These are phyloP conservation scores for Microdochium nivale DNA, from an alignment of 2,329 filamentous ascomycete genomes.

Conservation along the genomic window DNA sequence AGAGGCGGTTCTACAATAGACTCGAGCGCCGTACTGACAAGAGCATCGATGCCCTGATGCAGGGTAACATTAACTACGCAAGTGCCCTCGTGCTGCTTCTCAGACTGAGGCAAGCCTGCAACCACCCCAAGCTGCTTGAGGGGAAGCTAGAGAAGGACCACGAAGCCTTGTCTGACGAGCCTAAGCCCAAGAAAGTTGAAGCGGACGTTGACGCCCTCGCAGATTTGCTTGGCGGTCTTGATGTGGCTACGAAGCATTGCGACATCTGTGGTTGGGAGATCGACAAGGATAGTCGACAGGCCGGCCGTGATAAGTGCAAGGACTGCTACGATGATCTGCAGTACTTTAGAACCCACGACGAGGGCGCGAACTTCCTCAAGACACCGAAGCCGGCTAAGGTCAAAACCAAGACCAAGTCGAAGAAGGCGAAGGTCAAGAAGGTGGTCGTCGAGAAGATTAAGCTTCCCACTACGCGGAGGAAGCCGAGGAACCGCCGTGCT, in stretches of 20 bases:
- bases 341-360: conserved; percentile 44
- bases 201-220: conserved; percentile 75
- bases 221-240: conserved; percentile 78
- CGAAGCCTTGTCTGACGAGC: conserved; percentile 66
- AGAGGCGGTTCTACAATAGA: conserved; percentile 77
- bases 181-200: conserved; percentile 41
- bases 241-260: conserved; percentile 68
- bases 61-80: conserved; percentile 76
- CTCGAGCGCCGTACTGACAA: conserved; percentile 78
- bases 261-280: conserved; percentile 73
- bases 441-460: conserved; percentile 23
- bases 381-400: conserved; percentile 28
- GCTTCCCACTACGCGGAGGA: conserved; percentile 16
- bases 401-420: conserved; percentile 21
- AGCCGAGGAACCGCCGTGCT: conserved; percentile 28
- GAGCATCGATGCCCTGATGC: conserved; percentile 84
- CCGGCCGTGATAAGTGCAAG: conserved; percentile 47
- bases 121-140: conserved; percentile 83
- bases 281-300: conserved; percentile 33
- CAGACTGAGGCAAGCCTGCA: conserved; percentile 84
- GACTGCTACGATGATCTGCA: conserved; percentile 70
- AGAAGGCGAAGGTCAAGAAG: conserved; percentile 19
- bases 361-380: conserved; percentile 23
- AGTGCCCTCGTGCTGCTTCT: conserved; percentile 89
- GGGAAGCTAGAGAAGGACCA: conserved; percentile 80